Evolutionary conservation across 1,284 basidiomycete species (phyloP).

Genomic region (Cystobasidium pallidum): DNA sequence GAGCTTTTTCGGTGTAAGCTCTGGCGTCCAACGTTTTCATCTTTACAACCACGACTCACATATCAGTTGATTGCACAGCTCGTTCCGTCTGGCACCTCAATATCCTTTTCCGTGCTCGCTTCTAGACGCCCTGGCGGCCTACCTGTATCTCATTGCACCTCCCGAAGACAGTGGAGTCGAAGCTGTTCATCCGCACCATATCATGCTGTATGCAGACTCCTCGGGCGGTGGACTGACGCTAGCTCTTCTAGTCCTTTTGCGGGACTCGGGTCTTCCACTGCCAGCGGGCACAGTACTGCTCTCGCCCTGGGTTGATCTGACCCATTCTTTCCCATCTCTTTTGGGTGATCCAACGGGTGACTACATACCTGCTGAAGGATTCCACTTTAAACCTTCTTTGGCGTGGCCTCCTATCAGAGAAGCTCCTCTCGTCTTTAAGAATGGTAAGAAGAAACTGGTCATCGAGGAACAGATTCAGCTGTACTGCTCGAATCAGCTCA

Average conservation of each 20-base stretch:
- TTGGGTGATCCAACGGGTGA: constrained; percentile 25
- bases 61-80: constrained; percentile 32
- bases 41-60: no score
- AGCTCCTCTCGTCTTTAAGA: constrained; percentile 54
- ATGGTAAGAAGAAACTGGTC: constrained; percentile 50
- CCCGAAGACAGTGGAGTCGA: constrained; percentile 27
- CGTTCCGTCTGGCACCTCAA: constrained; percentile 50
- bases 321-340: constrained; percentile 40
- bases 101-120: constrained; percentile 56
- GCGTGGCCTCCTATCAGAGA: constrained; percentile 58
- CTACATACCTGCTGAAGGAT: constrained; percentile 51
- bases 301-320: constrained; percentile 50
- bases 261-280: constrained; percentile 51
- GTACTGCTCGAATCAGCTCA: constrained; percentile 60
- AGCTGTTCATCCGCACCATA: constrained; percentile 44
- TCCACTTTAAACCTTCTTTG: constrained; percentile 57
- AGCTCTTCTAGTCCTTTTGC: constrained; percentile 55
- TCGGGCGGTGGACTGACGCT: constrained; percentile 56
- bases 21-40: no score
- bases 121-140: constrained; percentile 58
- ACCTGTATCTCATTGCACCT: constrained; percentile 47
- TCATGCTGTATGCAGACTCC: constrained; percentile 55
- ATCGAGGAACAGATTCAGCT: constrained; percentile 60
- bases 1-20: constrained; percentile 55
- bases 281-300: constrained; percentile 45